Evolutionary conservation across 208 protist species (phyloP).

Genomic region (Wallacemonas sp.): DNA sequence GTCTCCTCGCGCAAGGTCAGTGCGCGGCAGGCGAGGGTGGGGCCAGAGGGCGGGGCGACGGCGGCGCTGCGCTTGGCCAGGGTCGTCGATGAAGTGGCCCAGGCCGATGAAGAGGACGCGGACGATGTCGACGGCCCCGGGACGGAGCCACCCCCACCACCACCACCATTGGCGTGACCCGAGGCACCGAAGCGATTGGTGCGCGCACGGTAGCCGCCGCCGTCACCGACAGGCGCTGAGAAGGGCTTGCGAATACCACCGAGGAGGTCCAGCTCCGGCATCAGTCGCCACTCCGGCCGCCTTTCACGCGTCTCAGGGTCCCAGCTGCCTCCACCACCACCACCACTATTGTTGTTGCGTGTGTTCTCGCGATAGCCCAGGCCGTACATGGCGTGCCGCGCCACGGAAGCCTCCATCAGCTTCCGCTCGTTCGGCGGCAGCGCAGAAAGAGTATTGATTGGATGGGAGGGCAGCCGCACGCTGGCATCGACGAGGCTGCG

Average conservation of each 20-base stretch:
- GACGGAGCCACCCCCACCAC: too few relatives aligned
- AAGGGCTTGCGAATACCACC: conserved; percentile 8
- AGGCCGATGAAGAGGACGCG: background rate
- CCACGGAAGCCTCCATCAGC: conserved; percentile 42
- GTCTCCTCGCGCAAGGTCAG: conserved; percentile 30
- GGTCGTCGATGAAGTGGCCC: background rate
- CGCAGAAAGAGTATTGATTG: conserved; percentile 36
- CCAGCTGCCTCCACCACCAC: conserved; percentile 8
- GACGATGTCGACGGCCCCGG: too few relatives aligned
- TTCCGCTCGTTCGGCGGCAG: conserved; percentile 40
- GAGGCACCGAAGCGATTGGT: background rate
- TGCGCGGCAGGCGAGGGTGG: conserved; percentile 14
- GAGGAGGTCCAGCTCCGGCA: conserved; percentile 43
- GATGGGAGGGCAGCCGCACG: conserved; percentile 49
- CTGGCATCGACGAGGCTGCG: conserved; percentile 61
- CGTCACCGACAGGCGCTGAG: background rate
- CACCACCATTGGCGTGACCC: background rate
- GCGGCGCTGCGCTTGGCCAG: background rate
- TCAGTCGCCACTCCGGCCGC: conserved; percentile 41
- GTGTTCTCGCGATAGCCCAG: conserved; percentile 45
- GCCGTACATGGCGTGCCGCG: conserved; percentile 70
- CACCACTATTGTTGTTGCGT: conserved; percentile 18
- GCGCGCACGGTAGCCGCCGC: background rate
- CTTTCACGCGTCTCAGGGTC: conserved; percentile 5
- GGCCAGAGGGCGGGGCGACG: background rate